Base-by-base conservation (phyloP, 2,329 filamentous ascomycete genomes). In the Magnaporthiopsis rhizophila region DNA sequence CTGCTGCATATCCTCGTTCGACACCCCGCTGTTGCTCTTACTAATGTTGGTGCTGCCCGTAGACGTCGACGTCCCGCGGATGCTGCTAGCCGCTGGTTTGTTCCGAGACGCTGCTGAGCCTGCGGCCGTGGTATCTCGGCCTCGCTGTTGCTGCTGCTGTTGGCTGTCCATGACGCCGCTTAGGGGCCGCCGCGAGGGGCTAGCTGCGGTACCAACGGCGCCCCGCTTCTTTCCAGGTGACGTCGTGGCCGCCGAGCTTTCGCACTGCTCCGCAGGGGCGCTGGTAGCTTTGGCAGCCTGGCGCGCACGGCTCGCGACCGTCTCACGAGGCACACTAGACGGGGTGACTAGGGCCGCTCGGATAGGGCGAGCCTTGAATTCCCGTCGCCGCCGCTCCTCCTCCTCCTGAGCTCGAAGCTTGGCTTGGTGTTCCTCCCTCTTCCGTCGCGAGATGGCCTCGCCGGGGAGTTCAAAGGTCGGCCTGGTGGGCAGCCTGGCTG, bases 401-500 rank as follows among this genome's bases (percentile, higher is more conserved):
- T 87, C 85, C 69, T 86, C 84, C 69, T 87, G 79, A 3, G 79
- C 79, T 66, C 77, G 81, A 58, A 88, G 74, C 67, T 79, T 81
- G 65, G 83, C 78, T 69, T 86, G 81, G 64, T 80, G 78, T 70
- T 85, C 77, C 74, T 87, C 79, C 67, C 81, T 77, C 75, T 86
- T 84, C 34, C 79, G 76, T 1, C 80, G 76, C 3, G 81, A 83
- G 62, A 88, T 82, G 3, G 82, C 83, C 69, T 89, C 86, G 11
- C 86, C 86, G 0, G 86, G 85, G 58, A 89, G 78, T 73, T 88
- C 85, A 73, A 88, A 89, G 7, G 75, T 80, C 13, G 86, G 79
- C 30, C 79, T 80, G 0, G 83, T 83, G 24, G 80, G 78, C n/a
- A 77, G 73, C 68, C 81, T 87, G 60, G 73, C 78, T 26, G 81